phyloP scores from a whole-genome alignment of 1,284 basidiomycete genomes.

The Phenoliferia sp. region DNA sequence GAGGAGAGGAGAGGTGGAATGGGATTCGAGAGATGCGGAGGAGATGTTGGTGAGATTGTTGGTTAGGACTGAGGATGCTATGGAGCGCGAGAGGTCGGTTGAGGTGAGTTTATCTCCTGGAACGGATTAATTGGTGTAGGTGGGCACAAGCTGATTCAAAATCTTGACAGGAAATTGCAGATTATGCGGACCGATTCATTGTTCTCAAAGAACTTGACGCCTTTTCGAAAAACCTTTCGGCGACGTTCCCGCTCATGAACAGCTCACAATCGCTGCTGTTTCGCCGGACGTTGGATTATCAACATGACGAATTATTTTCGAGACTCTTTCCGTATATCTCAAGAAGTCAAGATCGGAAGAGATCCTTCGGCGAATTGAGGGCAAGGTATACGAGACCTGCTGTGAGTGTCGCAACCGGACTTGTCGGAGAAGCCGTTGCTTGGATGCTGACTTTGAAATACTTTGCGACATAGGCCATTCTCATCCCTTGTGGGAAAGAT shows the following conservation, averaged over 20 bases:
- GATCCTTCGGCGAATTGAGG: neutral
- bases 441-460: conserved; percentile 10
- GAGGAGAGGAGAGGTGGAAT: too few species aligned
- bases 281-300: neutral
- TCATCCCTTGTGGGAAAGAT: conserved; percentile 29
- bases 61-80: neutral
- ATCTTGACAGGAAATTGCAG: neutral
- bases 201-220: neutral
- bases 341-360: neutral
- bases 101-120: neutral
- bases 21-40: neutral
- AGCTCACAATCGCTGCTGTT: neutral
- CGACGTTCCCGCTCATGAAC: neutral
- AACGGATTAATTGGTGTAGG: neutral
- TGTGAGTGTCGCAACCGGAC: neutral
- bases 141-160: too few species aligned
- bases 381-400: neutral
- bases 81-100: neutral
- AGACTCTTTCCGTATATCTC: neutral
- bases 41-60: neutral
- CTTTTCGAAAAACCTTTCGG: neutral
- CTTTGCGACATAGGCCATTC: conserved; percentile 17
- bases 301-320: neutral
- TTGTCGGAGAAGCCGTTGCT: neutral
- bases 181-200: neutral